phyloP scores from a whole-genome alignment of 345 rosid species.

The Cardamine resedifolia region DNA sequence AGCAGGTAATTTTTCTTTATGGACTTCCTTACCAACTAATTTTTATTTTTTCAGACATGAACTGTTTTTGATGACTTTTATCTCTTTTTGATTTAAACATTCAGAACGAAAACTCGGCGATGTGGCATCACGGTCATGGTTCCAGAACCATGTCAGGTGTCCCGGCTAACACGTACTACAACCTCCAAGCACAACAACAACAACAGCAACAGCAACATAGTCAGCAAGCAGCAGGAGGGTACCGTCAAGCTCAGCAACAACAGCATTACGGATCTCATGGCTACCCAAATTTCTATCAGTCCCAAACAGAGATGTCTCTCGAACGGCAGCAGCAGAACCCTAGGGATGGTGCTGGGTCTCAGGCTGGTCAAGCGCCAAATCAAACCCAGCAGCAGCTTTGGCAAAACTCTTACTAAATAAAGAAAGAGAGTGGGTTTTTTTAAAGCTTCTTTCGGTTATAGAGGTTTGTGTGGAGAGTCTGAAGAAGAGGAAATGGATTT shows the following conservation, averaged over 20 bases:
- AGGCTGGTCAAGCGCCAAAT: slow-evolving; percentile 73
- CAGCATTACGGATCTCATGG: slow-evolving; percentile 81
- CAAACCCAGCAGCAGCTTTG: slow-evolving; percentile 91
- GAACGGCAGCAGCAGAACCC: slow-evolving; percentile 93
- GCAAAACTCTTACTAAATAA: slow-evolving; percentile 84
- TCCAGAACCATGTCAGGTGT: slow-evolving; percentile 70
- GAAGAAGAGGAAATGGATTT: slow-evolving; percentile 12
- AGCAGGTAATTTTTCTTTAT: slow-evolving; percentile 21
- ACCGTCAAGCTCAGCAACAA: slow-evolving; percentile 83
- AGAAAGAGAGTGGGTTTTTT: slow-evolving; percentile 13
- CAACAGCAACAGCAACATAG: slow-evolving; percentile 26
- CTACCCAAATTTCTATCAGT: slow-evolving; percentile 84
- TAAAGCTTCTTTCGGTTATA: slow-evolving; percentile 18
- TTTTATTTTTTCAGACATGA: slow-evolving; percentile 4
- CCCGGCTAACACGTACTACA: slow-evolving; percentile 75
- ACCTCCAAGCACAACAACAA: slow-evolving; percentile 84
- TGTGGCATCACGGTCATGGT: slow-evolving; percentile 89
- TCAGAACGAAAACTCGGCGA: slow-evolving; percentile 80
- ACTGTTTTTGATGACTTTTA: not conserved
- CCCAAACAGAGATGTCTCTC: slow-evolving; percentile 67
- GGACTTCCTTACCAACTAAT: not conserved
- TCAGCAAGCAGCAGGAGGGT: slow-evolving; percentile 51
- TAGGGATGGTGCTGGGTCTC: slow-evolving; percentile 68
- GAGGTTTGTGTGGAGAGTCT: slow-evolving; percentile 30
- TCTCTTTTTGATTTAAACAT: not conserved